Conservation (phyloP, 192 early-diverging fungal species). For the Phlyctochytrium bullatum region DNA sequence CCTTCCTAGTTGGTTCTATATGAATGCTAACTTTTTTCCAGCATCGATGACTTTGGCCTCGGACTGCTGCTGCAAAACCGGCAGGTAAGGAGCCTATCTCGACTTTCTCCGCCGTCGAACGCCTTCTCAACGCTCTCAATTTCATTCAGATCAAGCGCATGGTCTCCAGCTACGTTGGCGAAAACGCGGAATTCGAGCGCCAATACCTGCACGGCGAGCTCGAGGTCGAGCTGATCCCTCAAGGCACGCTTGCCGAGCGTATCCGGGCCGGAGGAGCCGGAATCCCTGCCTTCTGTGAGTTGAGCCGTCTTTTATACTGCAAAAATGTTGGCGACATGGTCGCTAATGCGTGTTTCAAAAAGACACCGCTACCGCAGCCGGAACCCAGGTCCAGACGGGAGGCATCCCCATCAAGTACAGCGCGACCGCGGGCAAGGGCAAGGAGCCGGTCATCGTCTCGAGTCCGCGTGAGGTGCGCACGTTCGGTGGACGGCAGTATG, state of each 20-base stretch:
- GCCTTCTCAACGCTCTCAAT: neutral
- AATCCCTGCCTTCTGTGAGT: conserved; percentile 67
- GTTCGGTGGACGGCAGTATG: conserved; percentile 57
- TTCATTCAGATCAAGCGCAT: conserved; percentile 71
- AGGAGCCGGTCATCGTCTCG: conserved; percentile 50
- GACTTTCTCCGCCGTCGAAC: neutral
- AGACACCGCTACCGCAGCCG: conserved; percentile 57
- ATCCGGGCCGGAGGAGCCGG: conserved; percentile 76
- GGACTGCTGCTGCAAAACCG: conserved; percentile 63
- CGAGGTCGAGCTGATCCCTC: conserved; percentile 74
- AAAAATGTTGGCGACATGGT: neutral
- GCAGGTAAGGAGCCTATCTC: conserved; percentile 9
- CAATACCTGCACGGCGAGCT: conserved; percentile 80
- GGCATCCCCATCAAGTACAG: conserved; percentile 73
- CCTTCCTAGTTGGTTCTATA: neutral
- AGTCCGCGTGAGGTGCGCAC: conserved; percentile 56
- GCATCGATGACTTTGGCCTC: conserved; percentile 67
- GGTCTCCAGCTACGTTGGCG: conserved; percentile 74
- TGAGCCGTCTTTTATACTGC: conserved; percentile 21
- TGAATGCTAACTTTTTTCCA: neutral
- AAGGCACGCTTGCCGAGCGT: conserved; percentile 73
- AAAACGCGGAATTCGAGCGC: conserved; percentile 78
- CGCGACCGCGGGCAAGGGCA: conserved; percentile 39
- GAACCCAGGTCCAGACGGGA: conserved; percentile 68
- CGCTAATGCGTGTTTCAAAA: neutral